A percentile compares a stretch with the other conserved stretches of the same genome.
phyloP scores from a whole-genome alignment of 306 rosid genomes.

The Sicyos edulis region DNA sequence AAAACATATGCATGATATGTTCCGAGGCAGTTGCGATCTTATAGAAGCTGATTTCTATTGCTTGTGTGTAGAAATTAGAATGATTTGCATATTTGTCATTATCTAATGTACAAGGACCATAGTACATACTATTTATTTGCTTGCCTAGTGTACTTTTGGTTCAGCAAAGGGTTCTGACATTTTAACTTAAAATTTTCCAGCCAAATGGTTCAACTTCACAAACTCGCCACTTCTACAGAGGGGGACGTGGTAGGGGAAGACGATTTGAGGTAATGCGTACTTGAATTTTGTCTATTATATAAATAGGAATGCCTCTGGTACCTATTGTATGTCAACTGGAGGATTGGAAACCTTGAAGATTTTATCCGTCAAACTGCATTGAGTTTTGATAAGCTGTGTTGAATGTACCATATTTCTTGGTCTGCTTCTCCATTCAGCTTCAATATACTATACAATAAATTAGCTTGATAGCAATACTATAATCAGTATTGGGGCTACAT shows the following conservation, averaged over 20 bases:
- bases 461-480: neutral
- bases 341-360: neutral
- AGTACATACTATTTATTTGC: neutral
- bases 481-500: neutral
- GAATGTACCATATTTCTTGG: neutral
- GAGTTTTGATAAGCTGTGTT: neutral
- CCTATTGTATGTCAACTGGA: neutral
- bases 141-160: neutral
- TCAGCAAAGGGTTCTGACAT: neutral
- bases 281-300: neutral
- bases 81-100: conserved; percentile 2
- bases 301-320: neutral
- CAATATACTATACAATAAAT: neutral
- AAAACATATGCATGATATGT: neutral
- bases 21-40: neutral
- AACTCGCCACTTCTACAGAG: conserved; percentile 45
- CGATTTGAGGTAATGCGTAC: conserved; percentile 57
- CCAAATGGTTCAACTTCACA: conserved; percentile 44
- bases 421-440: neutral
- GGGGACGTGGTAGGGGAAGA: conserved; percentile 73
- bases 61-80: neutral
- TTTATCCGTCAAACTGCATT: neutral
- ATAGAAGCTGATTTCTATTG: neutral
- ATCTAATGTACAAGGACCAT: neutral
- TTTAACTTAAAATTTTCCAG: conserved; percentile 27